These are phyloP conservation scores for Teratosphaeria destructans DNA, from an alignment of 2,329 filamentous ascomycete genomes.

Conservation along the genomic window DNA sequence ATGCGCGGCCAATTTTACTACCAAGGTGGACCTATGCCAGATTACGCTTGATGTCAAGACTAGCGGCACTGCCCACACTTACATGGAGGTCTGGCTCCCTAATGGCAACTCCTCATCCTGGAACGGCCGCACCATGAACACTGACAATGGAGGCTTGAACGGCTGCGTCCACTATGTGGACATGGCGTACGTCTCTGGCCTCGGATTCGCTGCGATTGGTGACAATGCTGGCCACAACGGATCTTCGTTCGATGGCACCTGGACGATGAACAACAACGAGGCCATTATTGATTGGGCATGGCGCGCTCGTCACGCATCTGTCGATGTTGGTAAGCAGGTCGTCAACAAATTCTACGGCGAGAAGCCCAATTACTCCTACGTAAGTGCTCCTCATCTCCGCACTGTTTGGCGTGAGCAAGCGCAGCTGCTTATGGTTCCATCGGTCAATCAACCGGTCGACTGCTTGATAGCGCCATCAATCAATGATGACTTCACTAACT, in stretches of 20 bases:
- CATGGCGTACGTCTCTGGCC: constrained; percentile 22
- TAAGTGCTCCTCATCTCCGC: constrained; percentile 18
- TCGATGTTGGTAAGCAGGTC: constrained; percentile 24
- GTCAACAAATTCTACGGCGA: constrained; percentile 30
- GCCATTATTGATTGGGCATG: constrained; percentile 25
- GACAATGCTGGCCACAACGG: constrained; percentile 26
- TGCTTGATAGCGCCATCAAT: too few species aligned
- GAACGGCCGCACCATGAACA: constrained; percentile 26
- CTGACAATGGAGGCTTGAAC: constrained; percentile 26
- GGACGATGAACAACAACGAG: constrained; percentile 18
- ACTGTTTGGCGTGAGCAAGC: constrained; percentile 17
- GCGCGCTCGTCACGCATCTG: constrained; percentile 23
- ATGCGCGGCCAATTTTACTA: constrained; percentile 16
- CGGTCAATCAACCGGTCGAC: too few species aligned
- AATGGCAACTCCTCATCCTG: constrained; percentile 15
- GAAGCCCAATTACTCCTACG: constrained; percentile 32
- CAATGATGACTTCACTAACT: too few species aligned
- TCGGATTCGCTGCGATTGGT: constrained; percentile 25
- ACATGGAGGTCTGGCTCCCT: constrained; percentile 37
- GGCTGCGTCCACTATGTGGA: constrained; percentile 25
- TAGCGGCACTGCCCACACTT: constrained; percentile 29
- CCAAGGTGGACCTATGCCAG: constrained; percentile 30
- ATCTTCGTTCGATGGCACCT: constrained; percentile 21
- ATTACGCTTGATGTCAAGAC: constrained; percentile 32
- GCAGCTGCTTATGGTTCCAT: background rate